These are phyloP conservation scores for Cryptosporidium meleagridis DNA, from an alignment of 169 alveolate genomes.

Conservation along the genomic window DNA sequence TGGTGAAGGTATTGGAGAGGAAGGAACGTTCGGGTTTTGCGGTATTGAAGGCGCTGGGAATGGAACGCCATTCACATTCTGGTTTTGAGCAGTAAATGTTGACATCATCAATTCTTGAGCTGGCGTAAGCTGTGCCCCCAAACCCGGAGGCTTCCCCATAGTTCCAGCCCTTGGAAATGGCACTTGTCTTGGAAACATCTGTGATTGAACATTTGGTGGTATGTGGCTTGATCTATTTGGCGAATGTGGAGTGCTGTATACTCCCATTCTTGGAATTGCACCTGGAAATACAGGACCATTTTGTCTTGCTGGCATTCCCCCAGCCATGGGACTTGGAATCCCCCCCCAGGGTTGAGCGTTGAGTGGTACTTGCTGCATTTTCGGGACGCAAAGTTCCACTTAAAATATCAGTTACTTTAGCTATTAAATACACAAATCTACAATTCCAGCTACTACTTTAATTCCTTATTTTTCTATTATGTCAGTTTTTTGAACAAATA, in stretches of 20 bases:
- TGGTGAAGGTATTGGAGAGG: constrained; percentile 30
- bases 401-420: not conserved
- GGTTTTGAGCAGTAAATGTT: constrained; percentile 45
- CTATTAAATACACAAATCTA: not conserved
- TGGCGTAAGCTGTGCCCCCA: constrained; percentile 26
- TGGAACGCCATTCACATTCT: not conserved
- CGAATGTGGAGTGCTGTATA: constrained; percentile 52
- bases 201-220: not conserved
- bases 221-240: constrained; percentile 53
- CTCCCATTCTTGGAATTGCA: constrained; percentile 38
- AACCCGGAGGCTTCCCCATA: not conserved
- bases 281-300: constrained; percentile 30
- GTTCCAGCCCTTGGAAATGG: constrained; percentile 17
- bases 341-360: constrained; percentile 40
- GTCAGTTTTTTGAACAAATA: not conserved
- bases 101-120: constrained; percentile 51
- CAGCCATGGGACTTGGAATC: constrained; percentile 18
- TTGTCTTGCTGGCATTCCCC: constrained; percentile 37
- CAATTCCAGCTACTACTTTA: not conserved
- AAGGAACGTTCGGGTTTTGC: not conserved
- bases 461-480: not conserved
- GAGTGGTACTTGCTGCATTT: constrained; percentile 34
- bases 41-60: constrained; percentile 2
- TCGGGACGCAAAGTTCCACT: not conserved
- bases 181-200: constrained; percentile 40